These are phyloP conservation scores for Citeromyces hawaiiensis DNA, from an alignment of 1,139 yeast genomes.

Conservation along the genomic window DNA sequence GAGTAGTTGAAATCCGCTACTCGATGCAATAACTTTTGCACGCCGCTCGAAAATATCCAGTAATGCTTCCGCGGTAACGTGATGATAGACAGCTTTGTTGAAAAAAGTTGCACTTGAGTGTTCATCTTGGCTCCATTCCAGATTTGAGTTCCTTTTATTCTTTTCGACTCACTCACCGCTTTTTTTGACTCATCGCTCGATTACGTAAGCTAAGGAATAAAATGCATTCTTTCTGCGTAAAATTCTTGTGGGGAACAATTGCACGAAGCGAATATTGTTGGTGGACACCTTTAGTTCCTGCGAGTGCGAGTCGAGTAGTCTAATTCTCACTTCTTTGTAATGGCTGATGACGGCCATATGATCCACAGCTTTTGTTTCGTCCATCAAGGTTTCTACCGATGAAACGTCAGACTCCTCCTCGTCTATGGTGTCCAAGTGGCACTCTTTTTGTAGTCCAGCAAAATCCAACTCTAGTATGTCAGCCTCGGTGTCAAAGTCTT, in stretches of 20 bases:
- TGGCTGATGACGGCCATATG: not conserved
- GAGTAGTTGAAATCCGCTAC: slow-evolving; percentile 7
- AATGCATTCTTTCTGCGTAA: not conserved
- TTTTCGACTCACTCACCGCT: not conserved
- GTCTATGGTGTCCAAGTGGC: not conserved
- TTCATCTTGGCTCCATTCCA: slow-evolving; percentile 2
- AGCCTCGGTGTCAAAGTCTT: not conserved
- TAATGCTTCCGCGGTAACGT: slow-evolving; percentile 33
- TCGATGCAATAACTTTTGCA: slow-evolving; percentile 24
- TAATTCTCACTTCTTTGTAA: not conserved
- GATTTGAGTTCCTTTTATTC: not conserved
- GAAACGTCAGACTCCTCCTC: not conserved
- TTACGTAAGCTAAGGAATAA: not conserved
- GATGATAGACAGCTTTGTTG: slow-evolving; percentile 28
- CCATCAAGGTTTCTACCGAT: not conserved
- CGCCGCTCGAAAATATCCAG: slow-evolving; percentile 36
- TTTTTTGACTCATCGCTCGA: not conserved
- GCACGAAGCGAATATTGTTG: not conserved
- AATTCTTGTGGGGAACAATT: not conserved
- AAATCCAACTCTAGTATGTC: not conserved
- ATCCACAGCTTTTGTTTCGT: not conserved
- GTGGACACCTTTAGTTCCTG: not conserved
- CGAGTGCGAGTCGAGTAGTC: not conserved
- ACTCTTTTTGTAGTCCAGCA: not conserved
- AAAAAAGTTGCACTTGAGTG: slow-evolving; percentile 26